These are phyloP conservation scores for Lodderomyces oxycetoniae DNA, from an alignment of 1,139 yeast species.

Conservation along the genomic window DNA sequence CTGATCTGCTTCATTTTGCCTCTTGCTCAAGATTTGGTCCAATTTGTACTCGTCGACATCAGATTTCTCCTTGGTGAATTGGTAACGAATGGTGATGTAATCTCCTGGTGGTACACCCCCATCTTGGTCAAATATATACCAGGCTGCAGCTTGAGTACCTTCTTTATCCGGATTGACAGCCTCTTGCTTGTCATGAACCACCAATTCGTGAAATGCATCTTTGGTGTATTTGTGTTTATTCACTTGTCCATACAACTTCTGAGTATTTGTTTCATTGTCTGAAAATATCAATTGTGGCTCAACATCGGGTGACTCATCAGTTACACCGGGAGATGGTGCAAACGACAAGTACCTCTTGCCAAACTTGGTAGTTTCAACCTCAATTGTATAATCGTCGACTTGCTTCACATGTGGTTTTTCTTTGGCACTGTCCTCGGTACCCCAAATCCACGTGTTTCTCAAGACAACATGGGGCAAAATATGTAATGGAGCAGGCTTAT, in stretches of 20 bases:
- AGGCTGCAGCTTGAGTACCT: conserved; percentile 68
- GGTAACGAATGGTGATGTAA: conserved; percentile 82
- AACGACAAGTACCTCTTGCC: conserved; percentile 70
- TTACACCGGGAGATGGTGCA: conserved; percentile 85
- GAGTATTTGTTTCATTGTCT: conserved; percentile 80
- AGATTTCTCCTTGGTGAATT: conserved; percentile 46
- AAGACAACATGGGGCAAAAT: conserved; percentile 80
- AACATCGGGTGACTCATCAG: conserved; percentile 56
- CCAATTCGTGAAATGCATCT: conserved; percentile 87
- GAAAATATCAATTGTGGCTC: conserved; percentile 78
- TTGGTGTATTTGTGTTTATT: conserved; percentile 61
- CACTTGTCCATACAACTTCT: conserved; percentile 59
- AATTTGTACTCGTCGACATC: conserved; percentile 76
- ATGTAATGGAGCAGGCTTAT: conserved; percentile 82
- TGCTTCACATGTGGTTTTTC: conserved; percentile 51
- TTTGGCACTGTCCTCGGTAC: conserved; percentile 46
- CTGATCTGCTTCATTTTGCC: conserved; percentile 90
- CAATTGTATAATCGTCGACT: conserved; percentile 44
- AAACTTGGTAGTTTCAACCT: conserved; percentile 64
- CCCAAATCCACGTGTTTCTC: conserved; percentile 96
- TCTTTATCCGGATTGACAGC: conserved; percentile 48
- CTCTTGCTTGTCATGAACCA: conserved; percentile 55
- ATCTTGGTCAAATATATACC: conserved; percentile 71
- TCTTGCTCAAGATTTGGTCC: conserved; percentile 65
- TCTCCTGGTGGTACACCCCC: conserved; percentile 86